Evolutionary conservation across 1,284 basidiomycete genomes (phyloP), one percentile per base, ranked within the genome.

Genomic region (Blastosporella zonata): DNA sequence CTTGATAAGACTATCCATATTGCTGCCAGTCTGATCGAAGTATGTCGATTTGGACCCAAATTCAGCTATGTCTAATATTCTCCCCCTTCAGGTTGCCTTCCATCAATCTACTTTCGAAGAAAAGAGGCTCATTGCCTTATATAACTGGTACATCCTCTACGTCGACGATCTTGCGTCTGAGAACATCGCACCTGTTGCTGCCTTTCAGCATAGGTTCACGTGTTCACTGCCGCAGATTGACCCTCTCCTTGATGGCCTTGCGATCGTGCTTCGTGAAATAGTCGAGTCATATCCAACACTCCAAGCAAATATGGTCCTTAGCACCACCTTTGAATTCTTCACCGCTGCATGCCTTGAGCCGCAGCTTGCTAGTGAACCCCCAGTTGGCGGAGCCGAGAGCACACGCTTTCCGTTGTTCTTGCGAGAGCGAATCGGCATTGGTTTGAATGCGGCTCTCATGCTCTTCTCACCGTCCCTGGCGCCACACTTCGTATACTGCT

Each of bases 101-200:
- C 36, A 45, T 22, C 28, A 28, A 2, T 46, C 46, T 27, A 36
- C 42, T 1, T 50, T 54, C 21, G 49, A 47, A 31, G 53, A 54
- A 27, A 50, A 54, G 27, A 46, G 37, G 18, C 39, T 25, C 23
- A 52, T 49, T 10, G 47, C 54, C 2, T 21, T 49, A 18, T 49
- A 23, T 8, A 55, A 46, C 17, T 54, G 54, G 54, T 55, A 42
- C 23, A 28, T 46, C 2, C 36, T 48, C 34, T 49, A 52, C 29
- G 27, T 49, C n/a, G 47, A 52, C 25, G 47, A 55, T 37, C 43
- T 27, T 13, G 31, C 42, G 15, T 13, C 23, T 1, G 21, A 27
- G 34, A 33, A 53, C 9, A 5, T 29, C 27, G 18, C 12, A 0
- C 29, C 50, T 15, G 50, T 17, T 25, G 17, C 45, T n/a, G 37